Conservation (phyloP, 192 early-diverging fungal species). For the Coemansia sp. region DNA sequence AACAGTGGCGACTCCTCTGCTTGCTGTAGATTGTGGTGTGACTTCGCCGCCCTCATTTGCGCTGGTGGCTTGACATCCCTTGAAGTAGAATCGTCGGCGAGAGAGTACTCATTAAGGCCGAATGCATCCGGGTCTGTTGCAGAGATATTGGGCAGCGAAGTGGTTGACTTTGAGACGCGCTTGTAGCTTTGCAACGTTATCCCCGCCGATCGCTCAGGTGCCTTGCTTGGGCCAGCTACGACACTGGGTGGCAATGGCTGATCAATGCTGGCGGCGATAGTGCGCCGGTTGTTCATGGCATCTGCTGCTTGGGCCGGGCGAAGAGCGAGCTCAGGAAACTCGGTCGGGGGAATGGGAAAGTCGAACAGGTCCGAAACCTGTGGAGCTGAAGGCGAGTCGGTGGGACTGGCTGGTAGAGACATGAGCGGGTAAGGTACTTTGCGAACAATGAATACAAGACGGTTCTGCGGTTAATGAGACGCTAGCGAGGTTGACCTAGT, state of each 20-base stretch:
- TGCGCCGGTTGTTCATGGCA: neutral
- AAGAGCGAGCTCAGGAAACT: neutral
- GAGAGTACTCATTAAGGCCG: neutral
- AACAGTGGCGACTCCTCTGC: constrained; percentile 11
- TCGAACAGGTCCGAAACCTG: constrained; percentile 23
- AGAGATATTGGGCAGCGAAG: constrained; percentile 31
- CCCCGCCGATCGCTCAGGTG: neutral
- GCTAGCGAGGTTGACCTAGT: neutral
- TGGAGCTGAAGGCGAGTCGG: neutral
- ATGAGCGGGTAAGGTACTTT: neutral
- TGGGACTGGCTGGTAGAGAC: neutral
- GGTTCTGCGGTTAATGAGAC: neutral
- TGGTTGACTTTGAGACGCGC: constrained; percentile 37
- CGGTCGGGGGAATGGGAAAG: constrained; percentile 34
- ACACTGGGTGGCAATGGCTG: neutral
- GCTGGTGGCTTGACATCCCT: neutral
- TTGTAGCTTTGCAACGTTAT: constrained; percentile 6
- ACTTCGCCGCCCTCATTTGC: constrained; percentile 23
- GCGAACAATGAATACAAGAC: neutral
- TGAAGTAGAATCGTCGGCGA: neutral
- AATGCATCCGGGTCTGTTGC: neutral
- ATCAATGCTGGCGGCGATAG: neutral
- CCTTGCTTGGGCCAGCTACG: no score
- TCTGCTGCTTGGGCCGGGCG: neutral
- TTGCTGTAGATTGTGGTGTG: constrained; percentile 32